Evolutionary conservation across 1,284 basidiomycete species (phyloP).

Genomic region (Microbotryum lychnidis-dioicae): DNA sequence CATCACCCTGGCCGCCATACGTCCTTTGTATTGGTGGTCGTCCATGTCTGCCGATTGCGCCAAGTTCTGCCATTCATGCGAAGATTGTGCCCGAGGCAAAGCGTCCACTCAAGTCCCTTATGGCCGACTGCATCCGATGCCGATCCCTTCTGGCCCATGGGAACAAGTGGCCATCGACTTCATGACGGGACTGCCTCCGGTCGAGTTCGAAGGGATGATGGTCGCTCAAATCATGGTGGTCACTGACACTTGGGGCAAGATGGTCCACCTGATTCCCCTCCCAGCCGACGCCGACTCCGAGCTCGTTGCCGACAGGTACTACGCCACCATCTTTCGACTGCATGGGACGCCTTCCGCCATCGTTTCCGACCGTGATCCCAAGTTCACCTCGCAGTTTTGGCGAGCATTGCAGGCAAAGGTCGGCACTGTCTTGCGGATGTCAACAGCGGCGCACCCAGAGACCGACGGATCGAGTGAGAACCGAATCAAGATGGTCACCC

Average conservation of each 20-base stretch:
- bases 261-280: constrained; percentile 11
- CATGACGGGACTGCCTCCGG: constrained; percentile 2
- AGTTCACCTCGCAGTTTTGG: constrained; percentile 48
- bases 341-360: constrained; percentile 40
- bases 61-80: constrained; percentile 37
- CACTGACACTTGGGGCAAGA: constrained; percentile 1
- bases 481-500: constrained; percentile 31
- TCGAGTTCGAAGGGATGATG: background rate
- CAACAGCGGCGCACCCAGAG: constrained; percentile 35
- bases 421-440: constrained; percentile 37
- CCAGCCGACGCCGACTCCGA: background rate
- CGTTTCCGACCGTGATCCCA: constrained; percentile 43
- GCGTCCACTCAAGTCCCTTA: constrained; percentile 28
- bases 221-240: constrained; percentile 6
- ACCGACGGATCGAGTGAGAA: constrained; percentile 34
- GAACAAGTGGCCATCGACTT: constrained; percentile 46
- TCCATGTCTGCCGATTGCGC: constrained; percentile 35
- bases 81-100: constrained; percentile 34
- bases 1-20: constrained; percentile 39
- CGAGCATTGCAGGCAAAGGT: constrained; percentile 39
- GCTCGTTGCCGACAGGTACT: no score
- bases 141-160: constrained; percentile 41
- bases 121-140: constrained; percentile 40
- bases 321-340: background rate
- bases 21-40: constrained; percentile 42